Evolutionary conservation across 257 asterid genomes (phyloP), one percentile per base, ranked within the genome.

Genomic region (Knoxia roxburghii): DNA sequence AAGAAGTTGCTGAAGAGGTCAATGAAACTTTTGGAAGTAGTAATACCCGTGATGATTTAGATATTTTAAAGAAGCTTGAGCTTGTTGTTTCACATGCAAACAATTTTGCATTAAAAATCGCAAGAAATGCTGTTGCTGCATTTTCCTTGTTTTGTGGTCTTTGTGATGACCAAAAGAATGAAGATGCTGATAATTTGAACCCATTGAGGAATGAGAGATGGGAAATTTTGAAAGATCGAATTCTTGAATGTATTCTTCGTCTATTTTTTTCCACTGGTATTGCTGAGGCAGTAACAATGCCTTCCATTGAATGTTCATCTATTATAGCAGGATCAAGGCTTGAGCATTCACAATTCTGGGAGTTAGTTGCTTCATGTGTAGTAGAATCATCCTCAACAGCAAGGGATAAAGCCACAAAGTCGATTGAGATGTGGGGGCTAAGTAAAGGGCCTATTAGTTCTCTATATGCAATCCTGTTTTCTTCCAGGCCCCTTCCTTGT

Each of bases 371-470:
- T 64, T 82, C 86, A 35, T 83, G 85, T 68, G 87, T 83, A 70
- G 75, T 82, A 52, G 86, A 78, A 68, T 94, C 96, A 69, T 88
- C 96, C 80, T 65, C 89, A 74, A 85, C 76, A 30, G 96, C 96
- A 64, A 90, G 95, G 81, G 96, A 84, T 72, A 94, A 87, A 81
- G 99, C 99, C 24, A 73, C 82, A 69, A 94, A 87, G 78, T 84
- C 99, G 52, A 70, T 90, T 67, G 96, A 90, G 73, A 82, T 90
- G 73, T 94, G 99, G 99, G 97, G 96, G 64, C 81, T 94, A 59
- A 85, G 86, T 78, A 86, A 85, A 84, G 99, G 99, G 77, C 84
- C 95, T 49, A 78, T 89, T 72, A 79, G 83, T 78, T 86, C 97
- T 49, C 82, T 90, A 70, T 94, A 85, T 80, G 89, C 95, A 43